Evolutionary conservation across 257 asterid genomes (phyloP).

Genomic region (Ophiorrhiza pumila): DNA sequence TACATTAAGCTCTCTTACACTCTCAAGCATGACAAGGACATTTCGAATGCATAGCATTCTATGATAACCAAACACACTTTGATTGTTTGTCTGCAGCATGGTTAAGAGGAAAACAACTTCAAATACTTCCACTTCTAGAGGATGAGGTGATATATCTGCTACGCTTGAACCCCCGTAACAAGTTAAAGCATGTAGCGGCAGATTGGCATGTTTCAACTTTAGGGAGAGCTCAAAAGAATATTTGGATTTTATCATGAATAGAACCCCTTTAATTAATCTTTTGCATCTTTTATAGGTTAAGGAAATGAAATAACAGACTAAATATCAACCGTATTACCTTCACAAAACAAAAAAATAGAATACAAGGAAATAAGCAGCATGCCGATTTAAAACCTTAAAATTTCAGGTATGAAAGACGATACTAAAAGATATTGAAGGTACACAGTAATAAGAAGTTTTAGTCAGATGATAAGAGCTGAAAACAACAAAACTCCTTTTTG

Average conservation of each 20-base stretch:
- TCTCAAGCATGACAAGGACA: not conserved
- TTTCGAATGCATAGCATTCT: not conserved
- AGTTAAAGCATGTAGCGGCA: not conserved
- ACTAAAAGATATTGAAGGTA: not conserved
- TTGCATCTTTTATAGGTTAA: not conserved
- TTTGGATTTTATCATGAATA: not conserved
- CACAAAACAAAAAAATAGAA: too few relatives aligned
- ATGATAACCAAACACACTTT: not conserved
- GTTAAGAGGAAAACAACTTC: not conserved
- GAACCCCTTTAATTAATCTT: not conserved
- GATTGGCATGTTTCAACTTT: not conserved
- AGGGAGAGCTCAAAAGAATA: not conserved
- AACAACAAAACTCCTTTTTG: not conserved
- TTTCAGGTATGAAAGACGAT: too few relatives aligned
- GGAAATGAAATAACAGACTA: too few relatives aligned
- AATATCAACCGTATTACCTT: not conserved
- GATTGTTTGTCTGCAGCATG: not conserved
- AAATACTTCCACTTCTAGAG: not conserved
- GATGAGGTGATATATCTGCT: not conserved
- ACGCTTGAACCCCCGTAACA: not conserved
- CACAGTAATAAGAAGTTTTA: not conserved
- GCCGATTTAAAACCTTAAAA: too few relatives aligned
- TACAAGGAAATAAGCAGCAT: not conserved
- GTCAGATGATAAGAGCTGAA: not conserved
- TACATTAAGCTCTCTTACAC: not conserved